phyloP scores from a whole-genome alignment of 768 basidiomycete genomes.

The Rhodotorula paludigena region DNA sequence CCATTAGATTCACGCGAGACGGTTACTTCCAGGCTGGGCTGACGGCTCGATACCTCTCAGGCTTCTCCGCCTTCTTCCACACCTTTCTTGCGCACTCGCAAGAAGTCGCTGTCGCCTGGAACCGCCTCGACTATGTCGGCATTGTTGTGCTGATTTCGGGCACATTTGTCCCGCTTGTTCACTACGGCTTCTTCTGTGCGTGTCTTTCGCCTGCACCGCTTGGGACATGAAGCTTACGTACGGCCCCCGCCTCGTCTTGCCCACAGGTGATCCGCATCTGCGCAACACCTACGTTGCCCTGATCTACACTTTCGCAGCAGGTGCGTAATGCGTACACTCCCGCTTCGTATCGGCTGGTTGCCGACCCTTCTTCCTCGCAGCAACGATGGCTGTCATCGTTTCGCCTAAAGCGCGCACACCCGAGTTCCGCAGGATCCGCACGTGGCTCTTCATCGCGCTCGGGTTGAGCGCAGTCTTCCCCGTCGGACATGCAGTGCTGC shows the following conservation, averaged over 20 bases:
- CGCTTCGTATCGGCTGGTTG: too few species aligned
- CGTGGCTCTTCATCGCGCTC: constrained; percentile 69
- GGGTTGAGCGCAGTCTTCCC: constrained; percentile 69
- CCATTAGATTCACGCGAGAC: too few species aligned
- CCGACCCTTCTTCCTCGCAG: constrained; percentile 48
- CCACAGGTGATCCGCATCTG: constrained; percentile 35
- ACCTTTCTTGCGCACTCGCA: constrained; percentile 67
- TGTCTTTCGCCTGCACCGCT: background rate
- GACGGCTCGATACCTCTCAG: background rate
- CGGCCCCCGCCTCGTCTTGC: background rate
- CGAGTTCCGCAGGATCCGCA: constrained; percentile 68
- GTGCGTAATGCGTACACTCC: too few species aligned
- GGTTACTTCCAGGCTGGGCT: too few species aligned
- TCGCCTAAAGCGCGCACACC: constrained; percentile 72
- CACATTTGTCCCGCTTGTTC: constrained; percentile 23
- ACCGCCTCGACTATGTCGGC: constrained; percentile 71
- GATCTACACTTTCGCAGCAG: constrained; percentile 25
- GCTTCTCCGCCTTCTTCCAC: constrained; percentile 67
- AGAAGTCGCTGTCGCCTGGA: constrained; percentile 59
- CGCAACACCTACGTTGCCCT: constrained; percentile 22
- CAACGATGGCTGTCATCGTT: constrained; percentile 68
- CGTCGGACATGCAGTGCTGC: constrained; percentile 59
- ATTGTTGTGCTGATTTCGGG: constrained; percentile 54
- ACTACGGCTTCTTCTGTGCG: constrained; percentile 25
- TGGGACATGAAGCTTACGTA: background rate